Percentiles rank a stretch among this genome's conserved stretches.
These are phyloP conservation scores for Elasticomyces elasticus DNA, from an alignment of 495 filamentous ascomycete genomes.

Conservation along the genomic window DNA sequence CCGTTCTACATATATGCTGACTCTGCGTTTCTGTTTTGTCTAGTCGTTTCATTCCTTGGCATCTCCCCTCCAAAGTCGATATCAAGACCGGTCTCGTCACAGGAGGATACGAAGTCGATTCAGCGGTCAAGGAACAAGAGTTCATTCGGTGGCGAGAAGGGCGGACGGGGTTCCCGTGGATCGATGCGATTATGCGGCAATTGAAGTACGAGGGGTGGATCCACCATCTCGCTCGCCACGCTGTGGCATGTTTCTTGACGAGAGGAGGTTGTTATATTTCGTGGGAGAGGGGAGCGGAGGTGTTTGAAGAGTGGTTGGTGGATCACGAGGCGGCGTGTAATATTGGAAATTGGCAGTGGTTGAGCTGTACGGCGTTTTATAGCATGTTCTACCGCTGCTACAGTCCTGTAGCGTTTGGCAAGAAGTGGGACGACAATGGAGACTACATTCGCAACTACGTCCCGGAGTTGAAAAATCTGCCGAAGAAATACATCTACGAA, in stretches of 20 bases:
- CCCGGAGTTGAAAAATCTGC: slow-evolving; percentile 49
- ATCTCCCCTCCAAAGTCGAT: slow-evolving; percentile 47
- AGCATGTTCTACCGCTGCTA: slow-evolving; percentile 58
- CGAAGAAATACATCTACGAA: slow-evolving; percentile 63
- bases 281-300: slow-evolving; percentile 64
- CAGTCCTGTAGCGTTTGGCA: slow-evolving; percentile 53
- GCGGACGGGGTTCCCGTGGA: slow-evolving; percentile 60
- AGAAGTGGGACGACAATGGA: slow-evolving; percentile 58
- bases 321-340: slow-evolving; percentile 65
- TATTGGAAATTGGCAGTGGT: slow-evolving; percentile 65
- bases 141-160: slow-evolving; percentile 57
- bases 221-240: slow-evolving; percentile 61
- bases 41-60: slow-evolving; percentile 63
- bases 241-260: slow-evolving; percentile 63
- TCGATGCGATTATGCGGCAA: slow-evolving; percentile 67
- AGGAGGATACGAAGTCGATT: slow-evolving; percentile 47
- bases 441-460: slow-evolving; percentile 49
- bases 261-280: slow-evolving; percentile 61
- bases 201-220: slow-evolving; percentile 62
- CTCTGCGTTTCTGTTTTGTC: too few relatives aligned
- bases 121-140: slow-evolving; percentile 45
- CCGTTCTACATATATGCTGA: too few relatives aligned
- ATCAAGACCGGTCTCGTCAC: slow-evolving; percentile 33
- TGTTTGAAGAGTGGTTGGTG: slow-evolving; percentile 61
- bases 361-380: slow-evolving; percentile 62